These are phyloP conservation scores for Neurospora sp. DNA, from an alignment of 495 filamentous ascomycete species.

Conservation along the genomic window DNA sequence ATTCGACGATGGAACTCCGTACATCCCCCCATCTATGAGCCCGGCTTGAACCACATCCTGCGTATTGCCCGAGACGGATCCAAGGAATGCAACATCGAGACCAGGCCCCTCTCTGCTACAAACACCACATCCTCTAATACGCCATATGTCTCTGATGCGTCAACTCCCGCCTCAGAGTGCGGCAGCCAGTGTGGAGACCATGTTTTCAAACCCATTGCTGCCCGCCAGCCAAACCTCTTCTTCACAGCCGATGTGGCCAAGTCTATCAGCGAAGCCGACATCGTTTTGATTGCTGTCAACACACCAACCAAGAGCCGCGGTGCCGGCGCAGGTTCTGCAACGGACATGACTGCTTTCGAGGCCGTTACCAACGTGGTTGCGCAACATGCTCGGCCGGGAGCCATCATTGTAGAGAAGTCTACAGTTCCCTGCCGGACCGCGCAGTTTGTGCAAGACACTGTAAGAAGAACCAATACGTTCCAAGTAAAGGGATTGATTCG, in stretches of 20 bases:
- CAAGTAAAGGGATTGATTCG: neutral
- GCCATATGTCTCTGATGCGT: slow-evolving; percentile 8
- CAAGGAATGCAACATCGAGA: slow-evolving; percentile 17
- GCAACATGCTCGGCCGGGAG: slow-evolving; percentile 49
- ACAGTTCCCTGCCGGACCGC: slow-evolving; percentile 73
- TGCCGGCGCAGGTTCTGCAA: slow-evolving; percentile 56
- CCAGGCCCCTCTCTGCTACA: slow-evolving; percentile 8
- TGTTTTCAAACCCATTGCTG: slow-evolving; percentile 9
- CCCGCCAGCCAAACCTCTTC: slow-evolving; percentile 48
- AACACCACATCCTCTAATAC: slow-evolving; percentile 11
- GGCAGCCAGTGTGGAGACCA: slow-evolving; percentile 17
- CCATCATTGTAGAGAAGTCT: slow-evolving; percentile 73
- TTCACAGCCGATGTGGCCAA: slow-evolving; percentile 58
- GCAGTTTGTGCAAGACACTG: slow-evolving; percentile 54
- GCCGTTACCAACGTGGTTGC: slow-evolving; percentile 57
- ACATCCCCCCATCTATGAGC: slow-evolving; percentile 68
- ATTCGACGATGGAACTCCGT: slow-evolving; percentile 63
- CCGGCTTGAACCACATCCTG: slow-evolving; percentile 57
- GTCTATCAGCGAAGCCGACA: slow-evolving; percentile 55
- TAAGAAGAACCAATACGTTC: slow-evolving; percentile 20
- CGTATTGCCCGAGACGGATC: slow-evolving; percentile 49
- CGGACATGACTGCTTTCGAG: slow-evolving; percentile 62
- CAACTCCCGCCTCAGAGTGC: slow-evolving; percentile 20
- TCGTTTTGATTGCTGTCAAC: slow-evolving; percentile 68
- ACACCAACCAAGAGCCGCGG: slow-evolving; percentile 71